These are phyloP conservation scores for Cavenderia fasciculata DNA, from an alignment of 78 protist genomes.

Conservation along the genomic window DNA sequence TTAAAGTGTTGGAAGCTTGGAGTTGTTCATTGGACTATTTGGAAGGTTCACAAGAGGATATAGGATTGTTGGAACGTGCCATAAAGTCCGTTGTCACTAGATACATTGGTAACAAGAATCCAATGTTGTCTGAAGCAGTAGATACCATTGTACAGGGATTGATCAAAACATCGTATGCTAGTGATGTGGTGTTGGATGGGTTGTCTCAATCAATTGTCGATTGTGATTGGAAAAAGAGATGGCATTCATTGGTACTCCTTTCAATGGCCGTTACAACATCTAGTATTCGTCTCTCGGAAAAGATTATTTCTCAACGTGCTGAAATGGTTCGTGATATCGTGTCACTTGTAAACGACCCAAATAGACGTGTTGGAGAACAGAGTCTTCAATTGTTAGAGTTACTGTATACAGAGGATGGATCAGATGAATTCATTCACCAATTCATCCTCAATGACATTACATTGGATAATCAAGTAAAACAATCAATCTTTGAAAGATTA, in stretches of 20 bases:
- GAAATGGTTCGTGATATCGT: not conserved
- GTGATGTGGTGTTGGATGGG: not conserved
- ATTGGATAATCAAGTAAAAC: too few relatives aligned
- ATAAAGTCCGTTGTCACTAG: not conserved
- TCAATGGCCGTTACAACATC: conserved; percentile 18
- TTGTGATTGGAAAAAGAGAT: not conserved
- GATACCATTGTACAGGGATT: not conserved
- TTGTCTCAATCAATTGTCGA: not conserved
- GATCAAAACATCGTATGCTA: not conserved
- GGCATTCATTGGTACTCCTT: not conserved
- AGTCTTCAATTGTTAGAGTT: not conserved
- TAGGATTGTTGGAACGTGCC: not conserved
- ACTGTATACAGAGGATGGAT: not conserved
- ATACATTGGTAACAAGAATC: conserved; percentile 1
- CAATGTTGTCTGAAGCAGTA: not conserved
- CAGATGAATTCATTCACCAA: not conserved
- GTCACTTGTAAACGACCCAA: too few relatives aligned
- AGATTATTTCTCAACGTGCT: not conserved
- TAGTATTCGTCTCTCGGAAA: not conserved
- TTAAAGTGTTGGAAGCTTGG: conserved; percentile 11
- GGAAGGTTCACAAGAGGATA: not conserved
- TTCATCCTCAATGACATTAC: too few relatives aligned
- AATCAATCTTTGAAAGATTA: too few relatives aligned
- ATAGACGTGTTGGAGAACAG: not conserved
- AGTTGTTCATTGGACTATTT: not conserved